A percentile compares a stretch with the other conserved stretches of the same genome.
These are phyloP conservation scores for Fusarium mexicanum DNA, from an alignment of 2,329 filamentous ascomycete species.

Conservation along the genomic window DNA sequence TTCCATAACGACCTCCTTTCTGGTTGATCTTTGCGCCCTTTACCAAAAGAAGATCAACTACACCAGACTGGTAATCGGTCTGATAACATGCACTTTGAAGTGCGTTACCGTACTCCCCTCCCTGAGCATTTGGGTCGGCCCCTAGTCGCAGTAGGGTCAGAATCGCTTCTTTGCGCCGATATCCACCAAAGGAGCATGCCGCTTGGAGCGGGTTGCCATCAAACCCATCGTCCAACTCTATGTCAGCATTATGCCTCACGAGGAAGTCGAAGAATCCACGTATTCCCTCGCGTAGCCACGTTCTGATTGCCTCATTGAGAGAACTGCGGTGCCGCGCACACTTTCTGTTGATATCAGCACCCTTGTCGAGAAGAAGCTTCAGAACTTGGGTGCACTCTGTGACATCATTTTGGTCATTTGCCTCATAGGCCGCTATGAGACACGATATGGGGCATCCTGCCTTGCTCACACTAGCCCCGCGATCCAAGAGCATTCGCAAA, in stretches of 20 bases:
- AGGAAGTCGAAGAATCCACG: fast-evolving
- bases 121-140: fast-evolving
- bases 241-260: fast-evolving
- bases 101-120: background rate
- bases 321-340: fast-evolving
- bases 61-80: fast-evolving
- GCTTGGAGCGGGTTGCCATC: background rate
- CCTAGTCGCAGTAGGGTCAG: fast-evolving
- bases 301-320: fast-evolving
- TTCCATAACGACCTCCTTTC: fast-evolving
- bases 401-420: fast-evolving
- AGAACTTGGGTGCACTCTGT: fast-evolving
- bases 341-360: background rate
- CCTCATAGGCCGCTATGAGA: fast-evolving
- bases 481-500: fast-evolving
- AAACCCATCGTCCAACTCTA: fast-evolving
- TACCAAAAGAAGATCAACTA: fast-evolving
- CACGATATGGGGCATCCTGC: background rate
- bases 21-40: fast-evolving
- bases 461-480: fast-evolving
- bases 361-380: background rate
- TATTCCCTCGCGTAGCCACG: fast-evolving
- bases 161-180: too few relatives aligned
- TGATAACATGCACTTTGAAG: background rate
- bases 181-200: background rate